Evolutionary conservation across 2,329 filamentous ascomycete genomes (phyloP).

Genomic region (Raffaelea albimanens): DNA sequence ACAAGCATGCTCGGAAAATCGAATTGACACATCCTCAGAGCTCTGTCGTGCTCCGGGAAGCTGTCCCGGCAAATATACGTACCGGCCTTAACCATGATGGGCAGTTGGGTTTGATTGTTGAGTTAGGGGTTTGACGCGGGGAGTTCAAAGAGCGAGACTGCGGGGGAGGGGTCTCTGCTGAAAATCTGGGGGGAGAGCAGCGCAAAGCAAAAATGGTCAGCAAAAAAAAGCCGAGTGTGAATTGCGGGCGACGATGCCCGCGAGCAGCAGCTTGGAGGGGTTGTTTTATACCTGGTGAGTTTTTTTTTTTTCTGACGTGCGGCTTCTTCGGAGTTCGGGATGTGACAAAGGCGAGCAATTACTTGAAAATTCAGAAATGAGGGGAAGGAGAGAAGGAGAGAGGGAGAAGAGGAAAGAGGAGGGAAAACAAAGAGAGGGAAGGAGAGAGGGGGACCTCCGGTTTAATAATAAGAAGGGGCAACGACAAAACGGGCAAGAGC

Average conservation of each 20-base stretch:
- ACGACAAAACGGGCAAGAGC: neutral
- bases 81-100: constrained; percentile 31
- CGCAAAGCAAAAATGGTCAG: too few species aligned
- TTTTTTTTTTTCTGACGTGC: too few species aligned
- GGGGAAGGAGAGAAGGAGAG: neutral
- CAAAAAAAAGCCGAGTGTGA: too few species aligned
- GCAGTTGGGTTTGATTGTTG: neutral
- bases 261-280: too few species aligned
- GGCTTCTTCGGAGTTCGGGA: too few species aligned
- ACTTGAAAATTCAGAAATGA: neutral
- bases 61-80: constrained; percentile 7
- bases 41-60: neutral
- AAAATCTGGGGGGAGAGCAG: neutral
- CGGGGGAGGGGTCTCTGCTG: constrained; percentile 1
- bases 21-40: neutral
- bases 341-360: too few species aligned
- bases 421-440: too few species aligned
- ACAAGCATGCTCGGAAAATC: neutral
- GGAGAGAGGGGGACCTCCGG: too few species aligned
- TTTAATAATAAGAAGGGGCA: neutral
- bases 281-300: too few species aligned
- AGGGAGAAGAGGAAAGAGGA: neutral
- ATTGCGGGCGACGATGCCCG: too few species aligned
- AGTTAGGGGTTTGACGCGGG: neutral
- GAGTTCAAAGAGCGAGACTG: constrained; percentile 17